These are phyloP conservation scores for Pseudocercospora cruenta DNA, from an alignment of 2,329 filamentous ascomycete genomes.

Conservation along the genomic window DNA sequence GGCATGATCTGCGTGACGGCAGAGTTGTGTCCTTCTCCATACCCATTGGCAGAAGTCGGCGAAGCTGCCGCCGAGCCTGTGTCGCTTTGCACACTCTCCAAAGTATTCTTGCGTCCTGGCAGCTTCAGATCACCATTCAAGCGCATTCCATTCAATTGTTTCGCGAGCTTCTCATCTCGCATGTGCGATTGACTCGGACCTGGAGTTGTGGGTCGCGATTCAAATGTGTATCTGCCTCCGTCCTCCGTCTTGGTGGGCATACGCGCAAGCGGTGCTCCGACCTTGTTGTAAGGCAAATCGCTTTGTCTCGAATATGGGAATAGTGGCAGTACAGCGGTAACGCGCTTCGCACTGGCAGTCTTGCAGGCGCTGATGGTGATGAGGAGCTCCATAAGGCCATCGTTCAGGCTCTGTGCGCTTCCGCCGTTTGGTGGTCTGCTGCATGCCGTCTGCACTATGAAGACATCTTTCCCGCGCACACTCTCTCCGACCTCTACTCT, in stretches of 20 bases:
- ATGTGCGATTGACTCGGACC: slow-evolving; percentile 62
- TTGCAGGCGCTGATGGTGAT: slow-evolving; percentile 99
- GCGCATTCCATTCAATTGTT: slow-evolving; percentile 71
- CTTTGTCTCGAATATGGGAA: slow-evolving; percentile 97
- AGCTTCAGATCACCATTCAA: slow-evolving; percentile 42
- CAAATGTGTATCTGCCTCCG: slow-evolving; percentile 76
- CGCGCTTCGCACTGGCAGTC: slow-evolving; percentile 84
- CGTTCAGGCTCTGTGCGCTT: slow-evolving; percentile 59
- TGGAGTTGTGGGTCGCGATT: slow-evolving; percentile 87
- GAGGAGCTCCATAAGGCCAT: slow-evolving; percentile 93
- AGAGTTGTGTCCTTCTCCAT: background rate
- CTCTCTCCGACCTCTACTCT: slow-evolving; percentile 95
- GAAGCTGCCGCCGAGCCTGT: slow-evolving; percentile 24
- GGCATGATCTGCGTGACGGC: background rate
- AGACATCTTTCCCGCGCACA: slow-evolving; percentile 97
- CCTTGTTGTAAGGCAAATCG: slow-evolving; percentile 95
- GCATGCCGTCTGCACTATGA: slow-evolving; percentile 81
- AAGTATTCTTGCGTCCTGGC: slow-evolving; percentile 36
- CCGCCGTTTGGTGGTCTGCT: slow-evolving; percentile 18
- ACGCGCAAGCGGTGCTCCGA: slow-evolving; percentile 82
- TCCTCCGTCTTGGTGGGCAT: slow-evolving; percentile 59
- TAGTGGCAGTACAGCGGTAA: slow-evolving; percentile 90
- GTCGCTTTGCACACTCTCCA: slow-evolving; percentile 38
- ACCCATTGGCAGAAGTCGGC: slow-evolving; percentile 15
- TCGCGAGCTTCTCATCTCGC: slow-evolving; percentile 58